These are phyloP conservation scores for Exophiala calicioides DNA, from an alignment of 2,329 filamentous ascomycete genomes.

Conservation along the genomic window DNA sequence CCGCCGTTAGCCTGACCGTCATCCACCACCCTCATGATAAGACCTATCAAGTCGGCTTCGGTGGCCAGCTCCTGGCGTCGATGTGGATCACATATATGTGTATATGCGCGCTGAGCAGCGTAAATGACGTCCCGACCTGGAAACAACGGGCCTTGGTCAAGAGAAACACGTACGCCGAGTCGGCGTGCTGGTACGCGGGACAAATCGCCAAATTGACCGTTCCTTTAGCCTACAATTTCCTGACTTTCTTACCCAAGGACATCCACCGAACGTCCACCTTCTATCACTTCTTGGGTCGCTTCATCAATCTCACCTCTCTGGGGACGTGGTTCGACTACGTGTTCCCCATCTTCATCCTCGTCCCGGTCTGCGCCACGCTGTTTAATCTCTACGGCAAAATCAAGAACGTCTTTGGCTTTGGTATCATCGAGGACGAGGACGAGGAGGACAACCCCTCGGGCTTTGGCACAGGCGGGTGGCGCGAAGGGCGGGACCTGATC, in stretches of 20 bases:
- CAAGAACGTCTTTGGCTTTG: constrained; percentile 75
- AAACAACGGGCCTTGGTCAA: constrained; percentile 86
- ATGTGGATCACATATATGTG: constrained; percentile 97
- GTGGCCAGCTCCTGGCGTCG: constrained; percentile 79
- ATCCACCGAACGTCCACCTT: constrained; percentile 80
- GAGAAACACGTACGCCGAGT: constrained; percentile 88
- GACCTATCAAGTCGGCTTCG: constrained; percentile 76
- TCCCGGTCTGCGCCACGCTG: constrained; percentile 80
- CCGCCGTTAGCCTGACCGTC: constrained; percentile 63
- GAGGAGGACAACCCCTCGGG: constrained; percentile 62
- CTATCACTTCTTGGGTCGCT: constrained; percentile 78
- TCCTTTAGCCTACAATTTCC: constrained; percentile 92
- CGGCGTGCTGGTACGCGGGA: constrained; percentile 92
- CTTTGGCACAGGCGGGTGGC: constrained; percentile 81
- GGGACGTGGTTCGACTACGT: constrained; percentile 83
- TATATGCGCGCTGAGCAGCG: constrained; percentile 78
- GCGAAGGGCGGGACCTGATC: constrained; percentile 87
- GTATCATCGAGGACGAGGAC: constrained; percentile 71
- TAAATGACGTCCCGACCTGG: constrained; percentile 97
- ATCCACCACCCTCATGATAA: constrained; percentile 68
- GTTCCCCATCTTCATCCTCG: constrained; percentile 82
- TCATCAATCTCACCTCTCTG: constrained; percentile 80
- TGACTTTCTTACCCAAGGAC: constrained; percentile 76
- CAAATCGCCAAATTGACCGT: constrained; percentile 92
- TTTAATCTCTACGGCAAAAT: constrained; percentile 88